A percentile compares a stretch with the other conserved stretches of the same genome.
Evolutionary conservation across 2,329 filamentous ascomycete genomes (phyloP).

Genomic region (Mycocentrospora acerina): DNA sequence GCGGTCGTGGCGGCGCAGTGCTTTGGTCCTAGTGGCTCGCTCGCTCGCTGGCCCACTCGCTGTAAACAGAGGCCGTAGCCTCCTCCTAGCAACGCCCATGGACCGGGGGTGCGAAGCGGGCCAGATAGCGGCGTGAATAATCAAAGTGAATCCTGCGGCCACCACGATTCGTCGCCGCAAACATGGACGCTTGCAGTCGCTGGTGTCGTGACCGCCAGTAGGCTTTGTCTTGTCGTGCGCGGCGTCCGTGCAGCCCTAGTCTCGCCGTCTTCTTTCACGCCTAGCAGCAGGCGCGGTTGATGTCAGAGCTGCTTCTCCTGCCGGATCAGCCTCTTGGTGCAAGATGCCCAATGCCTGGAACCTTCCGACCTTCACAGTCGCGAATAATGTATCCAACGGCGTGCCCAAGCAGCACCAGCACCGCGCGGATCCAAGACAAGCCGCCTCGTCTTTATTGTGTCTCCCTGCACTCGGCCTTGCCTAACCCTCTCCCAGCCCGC

Average conservation of each 20-base stretch:
- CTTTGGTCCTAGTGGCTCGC: neutral
- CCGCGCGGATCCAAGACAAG: constrained; percentile 29
- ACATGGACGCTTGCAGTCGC: constrained; percentile 6
- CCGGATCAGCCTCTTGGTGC: constrained; percentile 44
- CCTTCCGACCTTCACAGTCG: constrained; percentile 40
- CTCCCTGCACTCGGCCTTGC: constrained; percentile 18
- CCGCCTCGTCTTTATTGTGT: constrained; percentile 24
- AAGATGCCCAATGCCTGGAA: constrained; percentile 37
- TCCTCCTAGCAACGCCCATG: constrained; percentile 2
- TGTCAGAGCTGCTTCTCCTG: constrained; percentile 41
- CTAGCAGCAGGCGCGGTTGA: constrained; percentile 35
- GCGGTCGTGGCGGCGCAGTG: constrained; percentile 11
- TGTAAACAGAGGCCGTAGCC: constrained; percentile 6
- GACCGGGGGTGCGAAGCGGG: constrained; percentile 14
- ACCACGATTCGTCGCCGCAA: neutral
- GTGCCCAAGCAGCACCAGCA: constrained; percentile 30
- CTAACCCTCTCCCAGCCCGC: constrained; percentile 8
- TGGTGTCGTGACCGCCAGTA: constrained; percentile 5
- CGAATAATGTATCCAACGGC: constrained; percentile 45
- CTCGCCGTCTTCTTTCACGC: constrained; percentile 4
- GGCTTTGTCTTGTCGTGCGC: constrained; percentile 1
- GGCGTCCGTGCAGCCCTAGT: constrained; percentile 8
- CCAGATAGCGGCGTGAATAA: constrained; percentile 26
- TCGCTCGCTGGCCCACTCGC: too few relatives aligned
- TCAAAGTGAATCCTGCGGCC: constrained; percentile 7